Evolutionary conservation across 2,329 filamentous ascomycete genomes (phyloP).

Genomic region (Ceratocystis diversiconidia): DNA sequence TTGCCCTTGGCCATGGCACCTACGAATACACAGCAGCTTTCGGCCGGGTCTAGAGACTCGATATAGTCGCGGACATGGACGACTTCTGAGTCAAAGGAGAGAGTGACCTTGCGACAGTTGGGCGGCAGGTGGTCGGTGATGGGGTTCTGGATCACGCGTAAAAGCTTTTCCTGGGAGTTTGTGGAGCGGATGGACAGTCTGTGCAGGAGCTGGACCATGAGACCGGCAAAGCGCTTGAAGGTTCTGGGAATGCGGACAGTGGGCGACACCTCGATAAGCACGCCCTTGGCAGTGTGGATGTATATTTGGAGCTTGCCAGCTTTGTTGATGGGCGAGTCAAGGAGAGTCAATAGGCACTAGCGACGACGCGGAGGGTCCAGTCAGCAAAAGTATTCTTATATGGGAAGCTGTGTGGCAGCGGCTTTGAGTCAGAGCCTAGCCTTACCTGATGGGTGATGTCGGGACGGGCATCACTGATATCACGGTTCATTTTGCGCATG

Average conservation of each 20-base stretch:
- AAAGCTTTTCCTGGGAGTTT: slow-evolving; percentile 90
- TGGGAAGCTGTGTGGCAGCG: too few species aligned
- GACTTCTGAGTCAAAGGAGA: slow-evolving; percentile 84
- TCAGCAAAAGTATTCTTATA: too few species aligned
- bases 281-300: slow-evolving; percentile 93
- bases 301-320: slow-evolving; percentile 95
- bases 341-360: slow-evolving; percentile 88
- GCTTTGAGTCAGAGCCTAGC: slow-evolving; percentile 14
- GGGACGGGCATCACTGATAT: slow-evolving; percentile 92
- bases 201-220: slow-evolving; percentile 97
- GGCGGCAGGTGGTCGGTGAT: slow-evolving; percentile 93
- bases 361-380: too few species aligned
- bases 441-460: slow-evolving; percentile 97
- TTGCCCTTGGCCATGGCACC: slow-evolving; percentile 96
- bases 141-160: slow-evolving; percentile 95
- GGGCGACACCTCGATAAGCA: slow-evolving; percentile 95
- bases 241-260: slow-evolving; percentile 94
- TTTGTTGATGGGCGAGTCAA: slow-evolving; percentile 98
- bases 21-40: slow-evolving; percentile 95
- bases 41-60: slow-evolving; percentile 58
- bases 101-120: slow-evolving; percentile 93
- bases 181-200: slow-evolving; percentile 91
- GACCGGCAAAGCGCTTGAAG: slow-evolving; percentile 94
- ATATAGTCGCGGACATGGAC: slow-evolving; percentile 85
- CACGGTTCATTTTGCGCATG: slow-evolving; percentile 98